Evolutionary conservation across 140 eudicot species (phyloP).

Genomic region (Stevia rebaudiana): DNA sequence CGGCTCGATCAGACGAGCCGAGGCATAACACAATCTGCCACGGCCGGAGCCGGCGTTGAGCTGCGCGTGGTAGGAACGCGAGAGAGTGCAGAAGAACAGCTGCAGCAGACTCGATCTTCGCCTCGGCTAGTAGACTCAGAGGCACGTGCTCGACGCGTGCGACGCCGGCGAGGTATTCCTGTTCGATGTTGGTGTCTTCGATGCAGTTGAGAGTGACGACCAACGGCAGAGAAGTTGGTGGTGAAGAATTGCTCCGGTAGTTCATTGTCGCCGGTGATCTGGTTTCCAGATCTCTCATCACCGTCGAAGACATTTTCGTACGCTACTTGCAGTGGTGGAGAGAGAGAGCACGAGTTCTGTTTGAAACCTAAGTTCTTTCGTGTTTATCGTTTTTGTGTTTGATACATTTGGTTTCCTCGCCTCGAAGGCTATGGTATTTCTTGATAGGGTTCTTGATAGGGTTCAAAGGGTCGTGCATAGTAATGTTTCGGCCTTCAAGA

Average conservation of each 20-base stretch:
- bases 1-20: slow-evolving; percentile 90
- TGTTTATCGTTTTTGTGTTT: background rate
- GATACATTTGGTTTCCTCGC: background rate
- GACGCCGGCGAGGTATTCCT: slow-evolving; percentile 60
- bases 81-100: slow-evolving; percentile 94
- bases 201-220: slow-evolving; percentile 92
- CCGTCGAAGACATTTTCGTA: slow-evolving; percentile 32
- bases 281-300: slow-evolving; percentile 32
- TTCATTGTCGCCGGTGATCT: slow-evolving; percentile 39
- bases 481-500: too few species aligned
- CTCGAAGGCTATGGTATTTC: too few species aligned
- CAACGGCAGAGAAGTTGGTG: slow-evolving; percentile 41
- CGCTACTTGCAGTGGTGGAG: slow-evolving; percentile 19
- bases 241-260: slow-evolving; percentile 30
- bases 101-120: slow-evolving; percentile 76
- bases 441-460: too few species aligned
- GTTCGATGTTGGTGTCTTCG: slow-evolving; percentile 68
- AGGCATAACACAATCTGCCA: slow-evolving; percentile 91
- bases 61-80: slow-evolving; percentile 97
- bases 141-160: slow-evolving; percentile 90
- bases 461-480: too few species aligned
- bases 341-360: background rate
- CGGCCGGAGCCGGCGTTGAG: slow-evolving; percentile 97
- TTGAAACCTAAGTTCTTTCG: slow-evolving; percentile 23
- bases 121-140: slow-evolving; percentile 63